A percentile compares a stretch with the other conserved stretches of the same genome.
These are phyloP conservation scores for Metschnikowia shivogae DNA, from an alignment of 805 yeast genomes.

Conservation along the genomic window DNA sequence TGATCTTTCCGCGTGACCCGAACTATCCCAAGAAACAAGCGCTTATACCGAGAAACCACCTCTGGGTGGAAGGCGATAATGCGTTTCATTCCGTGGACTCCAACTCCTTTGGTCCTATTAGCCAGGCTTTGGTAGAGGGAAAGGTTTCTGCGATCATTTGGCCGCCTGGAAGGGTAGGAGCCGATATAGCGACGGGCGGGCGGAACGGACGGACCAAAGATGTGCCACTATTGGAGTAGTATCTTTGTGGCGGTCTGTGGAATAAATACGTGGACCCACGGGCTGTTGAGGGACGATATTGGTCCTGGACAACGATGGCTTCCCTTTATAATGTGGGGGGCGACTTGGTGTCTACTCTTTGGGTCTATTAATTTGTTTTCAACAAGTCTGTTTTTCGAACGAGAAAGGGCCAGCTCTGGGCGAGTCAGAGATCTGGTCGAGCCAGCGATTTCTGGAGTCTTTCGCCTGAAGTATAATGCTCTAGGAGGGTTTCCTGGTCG, in stretches of 20 bases:
- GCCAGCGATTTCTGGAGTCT: conserved; percentile 5
- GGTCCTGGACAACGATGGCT: no score
- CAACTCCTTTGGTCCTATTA: conserved; percentile 83
- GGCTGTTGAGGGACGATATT: no score
- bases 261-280: no score
- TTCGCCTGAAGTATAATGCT: conserved; percentile 17
- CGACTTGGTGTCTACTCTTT: no score
- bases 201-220: conserved; percentile 8
- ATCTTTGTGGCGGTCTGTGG: no score
- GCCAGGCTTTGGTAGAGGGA: conserved; percentile 76
- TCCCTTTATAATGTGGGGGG: no score
- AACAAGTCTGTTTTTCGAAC: conserved; percentile 3
- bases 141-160: conserved; percentile 65
- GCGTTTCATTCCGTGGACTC: conserved; percentile 74
- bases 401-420: conserved; percentile 10
- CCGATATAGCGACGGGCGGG: conserved; percentile 18
- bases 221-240: not conserved
- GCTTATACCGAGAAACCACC: conserved; percentile 68
- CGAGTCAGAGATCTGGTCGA: not conserved
- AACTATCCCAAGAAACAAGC: conserved; percentile 65
- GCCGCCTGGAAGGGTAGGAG: conserved; percentile 47
- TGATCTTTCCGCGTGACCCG: conserved; percentile 49
- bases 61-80: conserved; percentile 96
- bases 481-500: conserved; percentile 20
- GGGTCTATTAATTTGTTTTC: not conserved